These are phyloP conservation scores for Schizophyllum amplum DNA, from an alignment of 1,284 basidiomycete genomes.

Conservation along the genomic window DNA sequence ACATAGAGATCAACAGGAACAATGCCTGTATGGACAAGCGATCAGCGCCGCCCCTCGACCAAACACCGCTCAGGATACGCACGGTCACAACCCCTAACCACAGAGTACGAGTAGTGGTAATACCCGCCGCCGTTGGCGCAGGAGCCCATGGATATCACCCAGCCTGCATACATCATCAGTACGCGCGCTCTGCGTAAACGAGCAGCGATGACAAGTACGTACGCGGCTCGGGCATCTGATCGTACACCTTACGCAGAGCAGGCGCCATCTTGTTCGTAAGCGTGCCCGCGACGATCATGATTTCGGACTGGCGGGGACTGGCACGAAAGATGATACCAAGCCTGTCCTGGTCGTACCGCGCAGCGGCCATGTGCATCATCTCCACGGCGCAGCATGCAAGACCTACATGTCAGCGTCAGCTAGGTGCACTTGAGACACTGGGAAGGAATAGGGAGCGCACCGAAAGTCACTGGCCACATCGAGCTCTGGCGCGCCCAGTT, in stretches of 20 bases:
- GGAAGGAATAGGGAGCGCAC: constrained; percentile 27
- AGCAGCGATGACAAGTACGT: constrained; percentile 19
- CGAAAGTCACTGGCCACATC: constrained; percentile 99
- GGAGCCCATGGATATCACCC: constrained; percentile 99
- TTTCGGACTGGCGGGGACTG: constrained; percentile 93
- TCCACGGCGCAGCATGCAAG: constrained; percentile 99
- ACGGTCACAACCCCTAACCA: constrained; percentile 99
- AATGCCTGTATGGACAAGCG: constrained; percentile 49
- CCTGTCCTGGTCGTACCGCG: constrained; percentile 98
- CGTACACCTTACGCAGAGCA: constrained; percentile 89
- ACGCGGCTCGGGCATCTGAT: constrained; percentile 95
- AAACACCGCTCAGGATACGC: constrained; percentile 22
- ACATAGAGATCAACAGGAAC: constrained; percentile 98
- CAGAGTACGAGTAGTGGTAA: constrained; percentile 98
- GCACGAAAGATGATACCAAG: constrained; percentile 98
- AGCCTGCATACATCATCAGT: constrained; percentile 40
- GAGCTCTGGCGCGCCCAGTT: constrained; percentile 98
- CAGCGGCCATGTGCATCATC: constrained; percentile 99
- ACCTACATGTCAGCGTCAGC: constrained; percentile 37
- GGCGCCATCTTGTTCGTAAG: constrained; percentile 99
- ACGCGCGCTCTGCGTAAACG: constrained; percentile 12
- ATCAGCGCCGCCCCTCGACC: constrained; percentile 2
- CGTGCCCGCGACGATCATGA: constrained; percentile 99
- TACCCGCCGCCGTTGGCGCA: constrained; percentile 99
- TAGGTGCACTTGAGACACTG: constrained; percentile 2